phyloP scores from a whole-genome alignment of 257 asterid species.

The Henckelia pumila region DNA sequence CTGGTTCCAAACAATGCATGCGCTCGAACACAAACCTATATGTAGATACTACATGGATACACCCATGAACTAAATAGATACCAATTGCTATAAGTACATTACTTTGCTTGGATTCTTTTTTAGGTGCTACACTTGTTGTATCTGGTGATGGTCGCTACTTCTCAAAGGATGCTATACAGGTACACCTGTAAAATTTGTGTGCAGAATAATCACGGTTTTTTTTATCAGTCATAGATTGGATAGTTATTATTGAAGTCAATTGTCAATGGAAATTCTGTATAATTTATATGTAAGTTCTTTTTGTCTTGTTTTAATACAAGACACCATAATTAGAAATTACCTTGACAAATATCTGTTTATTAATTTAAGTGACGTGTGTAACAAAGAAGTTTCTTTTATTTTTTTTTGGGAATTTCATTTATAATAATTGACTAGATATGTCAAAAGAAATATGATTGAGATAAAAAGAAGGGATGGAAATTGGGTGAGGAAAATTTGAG shows the following conservation, averaged over 20 bases:
- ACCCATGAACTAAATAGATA: not conserved
- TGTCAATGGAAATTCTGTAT: constrained; percentile 1
- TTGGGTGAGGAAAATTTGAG: not conserved
- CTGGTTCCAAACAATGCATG: not conserved
- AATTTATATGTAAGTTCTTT: not conserved
- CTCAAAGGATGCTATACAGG: constrained; percentile 95
- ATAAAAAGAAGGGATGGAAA: no score
- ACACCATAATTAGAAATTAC: constrained; percentile 1
- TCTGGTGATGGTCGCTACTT: constrained; percentile 98
- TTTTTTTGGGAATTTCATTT: no score
- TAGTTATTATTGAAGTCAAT: not conserved
- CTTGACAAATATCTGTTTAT: no score
- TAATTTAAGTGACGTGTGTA: no score
- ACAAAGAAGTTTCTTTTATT: no score
- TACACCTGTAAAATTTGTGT: constrained; percentile 22
- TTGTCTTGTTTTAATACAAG: constrained; percentile 7
- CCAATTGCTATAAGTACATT: not conserved
- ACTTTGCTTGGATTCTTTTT: constrained; percentile 25
- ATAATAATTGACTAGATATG: not conserved
- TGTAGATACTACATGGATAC: not conserved
- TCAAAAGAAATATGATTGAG: no score
- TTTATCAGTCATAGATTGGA: not conserved
- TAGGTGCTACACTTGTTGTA: constrained; percentile 96
- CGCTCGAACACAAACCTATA: no score
- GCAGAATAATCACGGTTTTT: constrained; percentile 4